A percentile compares a stretch with the other conserved stretches of the same genome.
phyloP scores from a whole-genome alignment of 208 protist genomes.

The Leishmania gerbilli region DNA sequence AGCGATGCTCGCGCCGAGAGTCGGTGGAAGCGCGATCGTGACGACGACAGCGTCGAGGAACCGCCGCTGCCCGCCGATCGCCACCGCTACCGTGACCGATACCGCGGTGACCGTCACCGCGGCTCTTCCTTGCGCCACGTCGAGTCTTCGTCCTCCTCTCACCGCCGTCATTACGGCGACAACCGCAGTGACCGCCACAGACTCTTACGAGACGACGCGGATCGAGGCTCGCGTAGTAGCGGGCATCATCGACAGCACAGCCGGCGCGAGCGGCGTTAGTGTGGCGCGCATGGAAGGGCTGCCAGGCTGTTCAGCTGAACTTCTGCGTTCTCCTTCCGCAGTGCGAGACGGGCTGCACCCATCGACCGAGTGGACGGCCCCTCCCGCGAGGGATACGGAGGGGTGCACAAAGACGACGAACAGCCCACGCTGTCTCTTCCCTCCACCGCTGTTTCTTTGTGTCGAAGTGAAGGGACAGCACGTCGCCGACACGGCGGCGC shows the following conservation, averaged over 20 bases:
- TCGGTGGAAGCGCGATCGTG: not conserved
- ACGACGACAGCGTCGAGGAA: not conserved
- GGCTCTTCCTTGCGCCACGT: not conserved
- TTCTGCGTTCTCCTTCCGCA: no score
- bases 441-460: not conserved
- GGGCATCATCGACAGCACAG: slow-evolving; percentile 5
- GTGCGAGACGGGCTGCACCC: no score
- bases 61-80: not conserved
- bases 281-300: not conserved
- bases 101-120: slow-evolving; percentile 2
- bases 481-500: no score
- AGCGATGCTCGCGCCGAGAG: not conserved
- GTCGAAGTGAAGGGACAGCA: not conserved
- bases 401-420: not conserved
- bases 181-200: not conserved
- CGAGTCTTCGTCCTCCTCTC: not conserved
- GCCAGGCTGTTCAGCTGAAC: not conserved
- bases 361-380: not conserved
- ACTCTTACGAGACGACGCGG: not conserved
- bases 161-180: not conserved
- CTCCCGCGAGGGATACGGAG: not conserved
- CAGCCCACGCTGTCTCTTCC: not conserved
- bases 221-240: not conserved
- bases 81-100: not conserved
- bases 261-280: not conserved